Evolutionary conservation across 139 green algal genomes (phyloP).

Genomic region (Tetradesmus lagerheimii): DNA sequence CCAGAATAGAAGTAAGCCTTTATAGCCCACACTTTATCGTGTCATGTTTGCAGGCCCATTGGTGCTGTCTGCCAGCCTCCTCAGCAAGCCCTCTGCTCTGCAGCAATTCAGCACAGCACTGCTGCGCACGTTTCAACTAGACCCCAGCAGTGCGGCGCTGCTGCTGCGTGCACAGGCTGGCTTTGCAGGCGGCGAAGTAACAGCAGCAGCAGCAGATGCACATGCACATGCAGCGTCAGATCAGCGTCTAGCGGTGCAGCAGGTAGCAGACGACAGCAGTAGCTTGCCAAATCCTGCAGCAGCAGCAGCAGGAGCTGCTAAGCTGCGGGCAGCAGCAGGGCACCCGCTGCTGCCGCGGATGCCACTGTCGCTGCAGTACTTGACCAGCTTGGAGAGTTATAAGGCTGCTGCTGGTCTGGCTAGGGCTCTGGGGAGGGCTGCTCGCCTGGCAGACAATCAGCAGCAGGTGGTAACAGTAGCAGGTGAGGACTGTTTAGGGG

Average conservation of each 20-base stretch:
- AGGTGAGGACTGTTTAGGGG: too few species aligned
- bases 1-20: too few species aligned
- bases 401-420: slow-evolving; percentile 65
- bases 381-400: slow-evolving; percentile 66
- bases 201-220: not conserved
- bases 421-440: slow-evolving; percentile 51
- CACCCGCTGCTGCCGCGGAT: slow-evolving; percentile 71
- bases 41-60: not conserved
- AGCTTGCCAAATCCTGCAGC: not conserved
- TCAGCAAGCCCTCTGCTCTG: slow-evolving; percentile 49
- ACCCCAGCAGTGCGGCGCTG: slow-evolving; percentile 44
- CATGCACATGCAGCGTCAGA: not conserved
- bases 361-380: slow-evolving; percentile 66
- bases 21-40: too few species aligned
- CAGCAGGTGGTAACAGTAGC: not conserved
- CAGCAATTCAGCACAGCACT: slow-evolving; percentile 45
- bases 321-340: not conserved
- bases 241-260: slow-evolving; percentile 26
- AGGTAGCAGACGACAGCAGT: not conserved
- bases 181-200: not conserved
- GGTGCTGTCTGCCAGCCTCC: not conserved
- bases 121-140: slow-evolving; percentile 66
- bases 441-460: not conserved
- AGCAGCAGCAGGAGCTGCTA: not conserved
- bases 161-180: slow-evolving; percentile 34